These are phyloP conservation scores for Beta vulgaris DNA, from an alignment of 148 eudicot species.

Conservation along the genomic window DNA sequence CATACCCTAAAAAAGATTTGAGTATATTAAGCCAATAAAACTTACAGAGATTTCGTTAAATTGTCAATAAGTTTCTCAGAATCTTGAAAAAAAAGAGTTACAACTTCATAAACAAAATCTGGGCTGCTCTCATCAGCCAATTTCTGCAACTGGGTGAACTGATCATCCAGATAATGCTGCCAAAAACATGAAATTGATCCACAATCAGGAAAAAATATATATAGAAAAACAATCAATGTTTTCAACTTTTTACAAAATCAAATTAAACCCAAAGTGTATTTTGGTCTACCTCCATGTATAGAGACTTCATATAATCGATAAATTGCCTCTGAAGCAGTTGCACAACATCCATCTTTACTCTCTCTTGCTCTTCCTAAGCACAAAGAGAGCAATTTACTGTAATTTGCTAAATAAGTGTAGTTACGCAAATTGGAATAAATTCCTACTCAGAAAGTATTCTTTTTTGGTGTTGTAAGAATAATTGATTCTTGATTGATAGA, in stretches of 20 bases:
- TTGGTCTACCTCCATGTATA: conserved; percentile 36
- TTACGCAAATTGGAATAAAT: too few relatives aligned
- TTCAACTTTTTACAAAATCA: neutral
- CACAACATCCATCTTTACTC: conserved; percentile 36
- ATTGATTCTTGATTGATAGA: too few relatives aligned
- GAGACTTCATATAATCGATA: conserved; percentile 27
- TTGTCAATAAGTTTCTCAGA: conserved; percentile 56
- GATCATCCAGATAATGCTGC: conserved; percentile 62
- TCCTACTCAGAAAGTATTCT: too few relatives aligned
- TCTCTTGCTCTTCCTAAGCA: neutral
- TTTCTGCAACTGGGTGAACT: conserved; percentile 57
- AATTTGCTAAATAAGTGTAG: too few relatives aligned
- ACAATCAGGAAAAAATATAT: neutral
- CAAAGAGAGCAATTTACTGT: too few relatives aligned
- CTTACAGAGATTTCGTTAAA: conserved; percentile 54
- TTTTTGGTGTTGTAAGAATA: too few relatives aligned
- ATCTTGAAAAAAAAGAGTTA: conserved; percentile 60
- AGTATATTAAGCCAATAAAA: neutral
- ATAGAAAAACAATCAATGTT: neutral
- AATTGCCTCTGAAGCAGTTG: conserved; percentile 40
- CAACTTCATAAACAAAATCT: conserved; percentile 57
- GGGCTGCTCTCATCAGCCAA: conserved; percentile 69
- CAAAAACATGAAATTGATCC: neutral
- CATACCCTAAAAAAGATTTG: neutral
- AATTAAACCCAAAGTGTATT: conserved; percentile 6